Evolutionary conservation across 345 rosid species (phyloP).

Genomic region (Dipteronia dyeriana): DNA sequence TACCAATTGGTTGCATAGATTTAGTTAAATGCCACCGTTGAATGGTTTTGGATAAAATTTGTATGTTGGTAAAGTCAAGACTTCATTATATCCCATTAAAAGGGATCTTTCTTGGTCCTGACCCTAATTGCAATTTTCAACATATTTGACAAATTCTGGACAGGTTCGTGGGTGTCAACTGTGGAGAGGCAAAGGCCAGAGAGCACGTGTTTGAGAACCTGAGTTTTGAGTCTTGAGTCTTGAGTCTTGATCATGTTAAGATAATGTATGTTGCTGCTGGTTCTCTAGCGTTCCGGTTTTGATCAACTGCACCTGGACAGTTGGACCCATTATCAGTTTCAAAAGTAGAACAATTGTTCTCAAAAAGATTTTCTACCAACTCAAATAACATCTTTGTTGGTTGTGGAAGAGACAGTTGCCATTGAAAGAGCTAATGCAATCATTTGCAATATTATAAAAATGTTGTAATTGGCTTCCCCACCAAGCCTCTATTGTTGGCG

Average conservation of each 20-base stretch:
- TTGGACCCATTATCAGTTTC: conserved; percentile 10
- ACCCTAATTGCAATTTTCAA: neutral
- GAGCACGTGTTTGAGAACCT: neutral
- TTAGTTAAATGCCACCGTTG: too few relatives aligned
- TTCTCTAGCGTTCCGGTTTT: neutral
- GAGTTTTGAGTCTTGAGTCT: neutral
- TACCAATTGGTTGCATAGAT: too few relatives aligned
- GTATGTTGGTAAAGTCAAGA: too few relatives aligned
- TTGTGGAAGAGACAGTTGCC: neutral
- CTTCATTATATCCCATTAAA: too few relatives aligned
- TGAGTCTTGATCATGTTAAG: neutral
- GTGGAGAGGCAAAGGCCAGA: neutral
- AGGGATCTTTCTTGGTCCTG: neutral
- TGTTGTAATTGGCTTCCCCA: too few relatives aligned
- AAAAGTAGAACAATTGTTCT: neutral
- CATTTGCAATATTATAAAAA: neutral
- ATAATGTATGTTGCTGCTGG: neutral
- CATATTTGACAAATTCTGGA: neutral
- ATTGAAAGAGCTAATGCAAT: neutral
- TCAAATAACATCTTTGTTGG: neutral
- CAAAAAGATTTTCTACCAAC: neutral
- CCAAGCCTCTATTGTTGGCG: too few relatives aligned
- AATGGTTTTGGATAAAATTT: too few relatives aligned
- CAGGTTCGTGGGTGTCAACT: neutral
- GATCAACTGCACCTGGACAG: neutral